Evolutionary conservation across 1,139 yeast genomes (phyloP).

Genomic region (Candida sanyaensis): DNA sequence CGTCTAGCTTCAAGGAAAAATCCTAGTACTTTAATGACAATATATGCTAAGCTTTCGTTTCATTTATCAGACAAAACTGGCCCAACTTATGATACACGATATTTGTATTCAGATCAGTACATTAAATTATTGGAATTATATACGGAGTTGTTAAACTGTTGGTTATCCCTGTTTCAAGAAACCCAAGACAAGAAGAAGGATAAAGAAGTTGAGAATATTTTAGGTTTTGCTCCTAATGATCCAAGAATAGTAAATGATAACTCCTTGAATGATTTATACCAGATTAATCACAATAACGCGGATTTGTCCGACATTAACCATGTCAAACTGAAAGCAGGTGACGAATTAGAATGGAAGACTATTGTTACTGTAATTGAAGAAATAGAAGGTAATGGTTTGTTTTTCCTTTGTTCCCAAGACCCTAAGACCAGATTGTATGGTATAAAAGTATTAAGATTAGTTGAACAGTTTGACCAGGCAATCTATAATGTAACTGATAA

Average conservation of each 20-base stretch:
- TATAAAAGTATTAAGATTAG: conserved; percentile 68
- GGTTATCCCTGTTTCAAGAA: conserved; percentile 67
- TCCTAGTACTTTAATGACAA: conserved; percentile 70
- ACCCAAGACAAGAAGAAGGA: conserved; percentile 21
- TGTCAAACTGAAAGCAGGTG: conserved; percentile 42
- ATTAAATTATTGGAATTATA: conserved; percentile 65
- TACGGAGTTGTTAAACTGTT: conserved; percentile 74
- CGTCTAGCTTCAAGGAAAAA: conserved; percentile 67
- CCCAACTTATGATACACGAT: conserved; percentile 51
- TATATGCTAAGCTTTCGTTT: conserved; percentile 79
- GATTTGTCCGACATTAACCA: conserved; percentile 28
- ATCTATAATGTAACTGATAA: conserved; percentile 53
- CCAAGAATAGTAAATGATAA: conserved; percentile 39
- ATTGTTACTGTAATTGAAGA: conserved; percentile 87
- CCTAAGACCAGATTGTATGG: conserved; percentile 74
- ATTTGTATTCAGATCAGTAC: conserved; percentile 59
- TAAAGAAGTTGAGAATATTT: conserved; percentile 18
- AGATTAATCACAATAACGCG: conserved; percentile 41
- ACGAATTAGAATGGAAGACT: conserved; percentile 75
- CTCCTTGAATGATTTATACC: conserved; percentile 45
- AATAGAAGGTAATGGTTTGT: conserved; percentile 93
- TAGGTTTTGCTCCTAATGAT: conserved; percentile 35
- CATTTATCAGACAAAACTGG: conserved; percentile 66
- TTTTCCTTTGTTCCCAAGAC: conserved; percentile 89
- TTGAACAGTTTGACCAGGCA: conserved; percentile 83